phyloP scores from a whole-genome alignment of 2,329 filamentous ascomycete species.

The Capronia epimyces region DNA sequence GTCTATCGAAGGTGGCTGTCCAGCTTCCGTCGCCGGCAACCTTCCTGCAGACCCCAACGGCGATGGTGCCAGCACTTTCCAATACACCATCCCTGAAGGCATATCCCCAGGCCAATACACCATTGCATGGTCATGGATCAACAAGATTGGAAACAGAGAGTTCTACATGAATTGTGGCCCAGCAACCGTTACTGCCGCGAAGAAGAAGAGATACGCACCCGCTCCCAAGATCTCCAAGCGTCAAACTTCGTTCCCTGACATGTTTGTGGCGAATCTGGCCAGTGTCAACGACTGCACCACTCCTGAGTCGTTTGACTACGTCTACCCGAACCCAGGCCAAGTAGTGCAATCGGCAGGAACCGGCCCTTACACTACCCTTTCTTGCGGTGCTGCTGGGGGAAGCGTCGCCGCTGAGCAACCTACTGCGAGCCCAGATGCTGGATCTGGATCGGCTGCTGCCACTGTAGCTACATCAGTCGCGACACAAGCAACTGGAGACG shows the following conservation, averaged over 20 bases:
- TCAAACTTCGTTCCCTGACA: conserved; percentile 57
- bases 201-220: conserved; percentile 41
- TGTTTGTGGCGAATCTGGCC: conserved; percentile 68
- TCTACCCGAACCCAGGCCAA: conserved; percentile 64
- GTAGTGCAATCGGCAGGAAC: conserved; percentile 42
- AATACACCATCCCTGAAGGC: conserved; percentile 65
- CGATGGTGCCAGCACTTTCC: conserved; percentile 53
- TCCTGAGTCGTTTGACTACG: conserved; percentile 50
- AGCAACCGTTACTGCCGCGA: conserved; percentile 55
- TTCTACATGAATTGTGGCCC: conserved; percentile 97
- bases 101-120: conserved; percentile 71
- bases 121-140: conserved; percentile 92
- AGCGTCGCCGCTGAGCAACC: conserved; percentile 23
- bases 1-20: conserved; percentile 81
- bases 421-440: conserved; percentile 11
- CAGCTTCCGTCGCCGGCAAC: conserved; percentile 58
- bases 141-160: conserved; percentile 84
- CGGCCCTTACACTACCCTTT: conserved; percentile 23
- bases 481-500: conserved; percentile 2
- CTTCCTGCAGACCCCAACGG: conserved; percentile 45
- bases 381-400: conserved; percentile 26
- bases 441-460: conserved; percentile 6
- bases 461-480: conserved; percentile 11
- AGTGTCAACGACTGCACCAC: conserved; percentile 51
- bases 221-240: conserved; percentile 27